These are phyloP conservation scores for Geotrichum restrictum DNA, from an alignment of 1,139 yeast species.

Conservation along the genomic window DNA sequence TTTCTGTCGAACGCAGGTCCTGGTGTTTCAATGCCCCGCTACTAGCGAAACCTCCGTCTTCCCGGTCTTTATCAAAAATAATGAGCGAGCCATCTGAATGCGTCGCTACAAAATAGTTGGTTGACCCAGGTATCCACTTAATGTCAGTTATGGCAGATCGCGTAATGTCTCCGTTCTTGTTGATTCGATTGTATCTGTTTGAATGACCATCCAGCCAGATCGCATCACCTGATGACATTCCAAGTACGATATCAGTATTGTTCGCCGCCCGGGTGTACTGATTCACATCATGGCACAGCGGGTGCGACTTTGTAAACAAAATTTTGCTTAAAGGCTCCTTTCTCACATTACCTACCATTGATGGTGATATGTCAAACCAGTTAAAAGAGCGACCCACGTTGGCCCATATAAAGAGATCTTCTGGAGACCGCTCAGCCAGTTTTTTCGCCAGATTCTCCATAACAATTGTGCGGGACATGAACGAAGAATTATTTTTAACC, in stretches of 20 bases:
- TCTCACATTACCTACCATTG: conserved; percentile 23
- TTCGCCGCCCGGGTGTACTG: conserved; percentile 31
- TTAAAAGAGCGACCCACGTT: conserved; percentile 39
- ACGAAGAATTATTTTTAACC: conserved; percentile 41
- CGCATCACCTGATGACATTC: conserved; percentile 52
- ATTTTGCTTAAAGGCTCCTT: conserved; percentile 42
- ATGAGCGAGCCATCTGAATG: conserved; percentile 43
- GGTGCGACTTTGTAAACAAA: conserved; percentile 41
- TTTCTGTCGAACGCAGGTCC: conserved; percentile 29
- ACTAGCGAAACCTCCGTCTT: conserved; percentile 36
- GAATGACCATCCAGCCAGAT: conserved; percentile 51
- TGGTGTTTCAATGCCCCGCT: conserved; percentile 27
- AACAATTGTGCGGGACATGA: conserved; percentile 39
- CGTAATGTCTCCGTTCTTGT: conserved; percentile 45
- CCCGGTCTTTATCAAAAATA: conserved; percentile 43
- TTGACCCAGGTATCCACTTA: conserved; percentile 44
- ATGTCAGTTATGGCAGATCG: conserved; percentile 39
- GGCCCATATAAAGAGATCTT: conserved; percentile 34
- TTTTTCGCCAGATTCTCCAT: conserved; percentile 38
- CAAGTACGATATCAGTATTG: conserved; percentile 48
- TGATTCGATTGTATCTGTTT: conserved; percentile 48
- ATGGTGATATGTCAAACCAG: conserved; percentile 34
- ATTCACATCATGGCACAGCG: conserved; percentile 42
- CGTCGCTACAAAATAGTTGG: conserved; percentile 40
- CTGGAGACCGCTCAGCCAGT: conserved; percentile 28